A percentile compares a stretch with the other conserved stretches of the same genome.
Evolutionary conservation across 805 yeast species (phyloP).

Genomic region (Saccharomycodes ludwigii): DNA sequence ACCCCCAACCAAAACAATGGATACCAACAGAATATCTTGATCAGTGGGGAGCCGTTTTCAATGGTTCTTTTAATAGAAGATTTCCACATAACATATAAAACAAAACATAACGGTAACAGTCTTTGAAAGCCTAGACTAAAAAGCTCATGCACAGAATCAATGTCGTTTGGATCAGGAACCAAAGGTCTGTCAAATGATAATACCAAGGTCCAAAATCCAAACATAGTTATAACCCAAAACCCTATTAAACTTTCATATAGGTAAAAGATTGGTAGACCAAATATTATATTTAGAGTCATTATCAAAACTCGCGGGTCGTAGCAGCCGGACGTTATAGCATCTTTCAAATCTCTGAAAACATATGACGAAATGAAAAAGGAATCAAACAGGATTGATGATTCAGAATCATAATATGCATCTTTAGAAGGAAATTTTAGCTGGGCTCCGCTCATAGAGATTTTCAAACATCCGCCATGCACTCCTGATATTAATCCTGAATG

Average conservation of each 20-base stretch:
- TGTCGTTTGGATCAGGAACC: slow-evolving; percentile 38
- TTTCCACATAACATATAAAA: slow-evolving; percentile 59
- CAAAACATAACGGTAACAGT: slow-evolving; percentile 61
- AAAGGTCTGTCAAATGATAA: slow-evolving; percentile 73
- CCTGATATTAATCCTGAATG: slow-evolving; percentile 77
- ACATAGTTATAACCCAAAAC: slow-evolving; percentile 48
- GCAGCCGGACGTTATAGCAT: slow-evolving; percentile 37
- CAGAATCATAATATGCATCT: slow-evolving; percentile 40
- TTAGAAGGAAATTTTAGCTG: slow-evolving; percentile 35
- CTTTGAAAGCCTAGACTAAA: slow-evolving; percentile 64
- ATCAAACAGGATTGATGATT: slow-evolving; percentile 39
- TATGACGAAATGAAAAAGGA: slow-evolving; percentile 69
- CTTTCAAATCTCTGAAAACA: slow-evolving; percentile 36
- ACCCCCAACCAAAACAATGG: slow-evolving; percentile 77
- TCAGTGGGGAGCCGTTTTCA: slow-evolving; percentile 28
- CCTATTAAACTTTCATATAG: slow-evolving; percentile 34
- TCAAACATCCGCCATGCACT: slow-evolving; percentile 66
- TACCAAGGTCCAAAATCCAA: slow-evolving; percentile 77
- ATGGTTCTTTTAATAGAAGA: slow-evolving; percentile 40
- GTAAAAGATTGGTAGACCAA: slow-evolving; percentile 53
- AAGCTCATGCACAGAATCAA: slow-evolving; percentile 44
- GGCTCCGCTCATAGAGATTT: slow-evolving; percentile 43
- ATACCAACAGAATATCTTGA: slow-evolving; percentile 44
- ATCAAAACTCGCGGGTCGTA: slow-evolving; percentile 55
- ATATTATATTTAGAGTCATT: slow-evolving; percentile 41